Evolutionary conservation across 2,329 filamentous ascomycete species (phyloP), one percentile per base, ranked within the genome.

Genomic region (Lachnellula subtilissima): DNA sequence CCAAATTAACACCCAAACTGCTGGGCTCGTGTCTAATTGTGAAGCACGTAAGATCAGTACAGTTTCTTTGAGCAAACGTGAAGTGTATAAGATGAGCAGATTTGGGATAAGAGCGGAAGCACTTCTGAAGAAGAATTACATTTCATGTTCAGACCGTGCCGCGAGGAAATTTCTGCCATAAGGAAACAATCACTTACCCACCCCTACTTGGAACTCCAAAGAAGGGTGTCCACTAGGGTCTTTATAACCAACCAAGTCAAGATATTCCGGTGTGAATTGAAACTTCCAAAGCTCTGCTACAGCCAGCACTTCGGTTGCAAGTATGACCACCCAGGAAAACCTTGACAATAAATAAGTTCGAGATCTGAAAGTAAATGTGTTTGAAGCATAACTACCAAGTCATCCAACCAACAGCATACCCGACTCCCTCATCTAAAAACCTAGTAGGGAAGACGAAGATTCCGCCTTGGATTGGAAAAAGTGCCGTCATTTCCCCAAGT

Each of bases 251-350:
- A 68, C 62, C 4, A 66, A 59, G 39, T 58, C 37, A 6, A 73
- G 64, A 48, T 72, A 71, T 1, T 61, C 51, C n/a, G 63, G 60
- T 12, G 70, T 66, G 56, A 71, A 72, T 23, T 68, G 64, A 56
- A 76, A 76, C 46, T 69, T 69, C 67, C 75, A 74, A 3, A 74
- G 65, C 48, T 74, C 70, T 11, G 74, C 69, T 28, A 72, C 66
- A 6, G 72, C 72, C 8, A 72, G 66, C 9, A 75, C 60, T 61
- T 76, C 73, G 36, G 73, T 69, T 7, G 66, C 69, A 9, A 66
- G 56, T 36, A 71, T 64, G 3, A 70, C 64, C 15, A 64, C 64
- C 51, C 67, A 71, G 11, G 66, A 64, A 57, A 71, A 71, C 68
- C 70, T 71, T 71, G 19, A 15, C 14, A 40, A 17, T 48, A 32